A percentile compares a stretch with the other conserved stretches of the same genome.
Evolutionary conservation across 83 land plant genomes (phyloP).

Genomic region (Larix sibirica): DNA sequence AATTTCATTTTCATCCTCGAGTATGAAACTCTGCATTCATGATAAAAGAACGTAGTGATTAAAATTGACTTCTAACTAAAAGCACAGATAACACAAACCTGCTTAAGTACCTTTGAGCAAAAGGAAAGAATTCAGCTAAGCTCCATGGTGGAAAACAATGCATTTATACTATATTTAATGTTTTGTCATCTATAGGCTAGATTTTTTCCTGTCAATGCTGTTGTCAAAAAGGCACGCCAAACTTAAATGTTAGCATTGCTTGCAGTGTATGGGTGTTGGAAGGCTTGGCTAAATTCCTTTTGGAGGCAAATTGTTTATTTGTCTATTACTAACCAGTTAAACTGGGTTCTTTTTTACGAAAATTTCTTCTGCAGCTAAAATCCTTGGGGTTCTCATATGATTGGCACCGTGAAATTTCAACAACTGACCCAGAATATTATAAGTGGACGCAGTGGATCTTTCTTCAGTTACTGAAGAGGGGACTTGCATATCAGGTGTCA

Average conservation of each 20-base stretch:
- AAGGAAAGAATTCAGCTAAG: no score
- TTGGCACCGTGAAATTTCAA: conserved; percentile 96
- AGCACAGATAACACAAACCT: no score
- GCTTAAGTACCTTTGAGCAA: no score
- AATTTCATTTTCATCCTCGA: no score
- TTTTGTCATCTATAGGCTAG: no score
- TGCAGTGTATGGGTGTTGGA: background rate
- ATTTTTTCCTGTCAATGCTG: no score
- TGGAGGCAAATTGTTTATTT: background rate
- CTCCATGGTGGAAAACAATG: no score
- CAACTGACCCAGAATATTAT: conserved; percentile 91
- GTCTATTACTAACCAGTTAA: background rate
- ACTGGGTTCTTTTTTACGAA: background rate
- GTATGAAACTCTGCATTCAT: no score
- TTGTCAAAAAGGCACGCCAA: no score
- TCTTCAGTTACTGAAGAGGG: conserved; percentile 87
- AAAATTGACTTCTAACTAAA: no score
- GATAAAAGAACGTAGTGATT: no score
- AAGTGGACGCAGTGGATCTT: conserved; percentile 99
- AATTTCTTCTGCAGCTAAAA: conserved; percentile 72
- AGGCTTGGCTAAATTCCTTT: background rate
- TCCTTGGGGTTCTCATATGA: conserved; percentile 96
- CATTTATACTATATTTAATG: no score
- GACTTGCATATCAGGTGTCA: conserved; percentile 93
- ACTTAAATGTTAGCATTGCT: background rate